Evolutionary conservation across 352 stramenopile genomes (phyloP).

Genomic region (Halophytophthora batemanensis): DNA sequence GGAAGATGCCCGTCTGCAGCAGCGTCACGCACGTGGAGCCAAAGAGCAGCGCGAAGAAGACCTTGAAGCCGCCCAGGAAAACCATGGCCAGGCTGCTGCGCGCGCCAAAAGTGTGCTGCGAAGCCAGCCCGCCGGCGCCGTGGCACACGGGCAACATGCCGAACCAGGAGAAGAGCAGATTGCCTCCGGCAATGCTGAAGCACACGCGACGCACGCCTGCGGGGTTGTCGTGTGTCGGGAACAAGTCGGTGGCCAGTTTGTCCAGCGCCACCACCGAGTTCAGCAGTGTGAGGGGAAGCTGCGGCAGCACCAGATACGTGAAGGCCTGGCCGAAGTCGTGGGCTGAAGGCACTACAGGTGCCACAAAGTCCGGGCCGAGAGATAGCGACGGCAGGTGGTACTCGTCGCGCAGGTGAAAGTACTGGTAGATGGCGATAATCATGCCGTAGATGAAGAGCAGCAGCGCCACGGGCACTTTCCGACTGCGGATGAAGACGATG

Average conservation of each 20-base stretch:
- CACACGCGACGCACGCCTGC: constrained; percentile 63
- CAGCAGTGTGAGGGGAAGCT: constrained; percentile 90
- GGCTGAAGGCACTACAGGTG: constrained; percentile 47
- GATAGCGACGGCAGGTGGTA: constrained; percentile 52
- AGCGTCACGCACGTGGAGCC: constrained; percentile 65
- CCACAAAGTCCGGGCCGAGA: constrained; percentile 57
- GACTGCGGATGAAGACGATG: constrained; percentile 61
- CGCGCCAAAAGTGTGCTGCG: constrained; percentile 91
- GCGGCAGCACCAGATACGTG: constrained; percentile 85
- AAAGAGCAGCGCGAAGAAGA: constrained; percentile 89
- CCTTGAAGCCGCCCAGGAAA: constrained; percentile 87
- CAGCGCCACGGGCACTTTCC: constrained; percentile 58
- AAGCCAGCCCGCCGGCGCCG: constrained; percentile 89
- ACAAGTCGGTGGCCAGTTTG: constrained; percentile 84
- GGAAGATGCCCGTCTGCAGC: constrained; percentile 57
- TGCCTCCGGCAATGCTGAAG: constrained; percentile 68
- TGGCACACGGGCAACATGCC: constrained; percentile 93
- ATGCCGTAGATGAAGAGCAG: constrained; percentile 76
- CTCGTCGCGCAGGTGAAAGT: constrained; percentile 37
- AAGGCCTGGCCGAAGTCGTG: constrained; percentile 74
- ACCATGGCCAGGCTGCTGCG: constrained; percentile 88
- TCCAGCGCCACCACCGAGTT: constrained; percentile 93
- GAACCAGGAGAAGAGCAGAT: constrained; percentile 87
- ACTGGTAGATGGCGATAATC: constrained; percentile 56
- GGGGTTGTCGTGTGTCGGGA: constrained; percentile 72